phyloP scores from a whole-genome alignment of 768 basidiomycete genomes.

The Scleroderma bovista region DNA sequence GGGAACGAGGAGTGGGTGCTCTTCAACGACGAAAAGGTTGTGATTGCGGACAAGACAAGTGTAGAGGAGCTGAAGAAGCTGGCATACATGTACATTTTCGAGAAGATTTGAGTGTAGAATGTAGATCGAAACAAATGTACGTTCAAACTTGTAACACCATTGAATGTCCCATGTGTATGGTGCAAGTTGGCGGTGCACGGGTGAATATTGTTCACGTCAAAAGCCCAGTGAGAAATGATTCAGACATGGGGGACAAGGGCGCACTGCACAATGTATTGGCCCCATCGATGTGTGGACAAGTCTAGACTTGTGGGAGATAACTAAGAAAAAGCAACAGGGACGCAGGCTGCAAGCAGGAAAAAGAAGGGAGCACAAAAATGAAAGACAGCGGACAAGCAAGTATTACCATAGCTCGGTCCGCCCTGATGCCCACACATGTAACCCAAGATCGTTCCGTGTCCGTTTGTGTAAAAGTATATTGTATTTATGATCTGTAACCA shows the following conservation, averaged over 20 bases:
- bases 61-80: conserved; percentile 74
- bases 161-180: no score
- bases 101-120: conserved; percentile 31
- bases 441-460: background rate
- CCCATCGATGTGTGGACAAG: conserved; percentile 1
- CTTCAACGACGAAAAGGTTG: conserved; percentile 96
- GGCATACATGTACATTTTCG: conserved; percentile 94
- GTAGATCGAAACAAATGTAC: background rate
- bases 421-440: background rate
- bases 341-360: background rate
- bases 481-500: background rate
- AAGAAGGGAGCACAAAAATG: background rate
- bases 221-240: no score
- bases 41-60: conserved; percentile 79
- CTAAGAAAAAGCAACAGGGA: background rate
- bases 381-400: background rate
- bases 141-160: background rate
- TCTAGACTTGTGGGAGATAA: conserved; percentile 3
- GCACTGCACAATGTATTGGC: no score
- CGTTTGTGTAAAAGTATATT: background rate
- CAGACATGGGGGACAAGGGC: no score
- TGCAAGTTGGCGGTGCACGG: no score
- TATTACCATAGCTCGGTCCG: background rate
- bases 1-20: conserved; percentile 67
- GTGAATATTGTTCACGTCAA: no score